phyloP scores from a whole-genome alignment of 2,329 filamentous ascomycete species.

The Trichoderma hamatum region DNA sequence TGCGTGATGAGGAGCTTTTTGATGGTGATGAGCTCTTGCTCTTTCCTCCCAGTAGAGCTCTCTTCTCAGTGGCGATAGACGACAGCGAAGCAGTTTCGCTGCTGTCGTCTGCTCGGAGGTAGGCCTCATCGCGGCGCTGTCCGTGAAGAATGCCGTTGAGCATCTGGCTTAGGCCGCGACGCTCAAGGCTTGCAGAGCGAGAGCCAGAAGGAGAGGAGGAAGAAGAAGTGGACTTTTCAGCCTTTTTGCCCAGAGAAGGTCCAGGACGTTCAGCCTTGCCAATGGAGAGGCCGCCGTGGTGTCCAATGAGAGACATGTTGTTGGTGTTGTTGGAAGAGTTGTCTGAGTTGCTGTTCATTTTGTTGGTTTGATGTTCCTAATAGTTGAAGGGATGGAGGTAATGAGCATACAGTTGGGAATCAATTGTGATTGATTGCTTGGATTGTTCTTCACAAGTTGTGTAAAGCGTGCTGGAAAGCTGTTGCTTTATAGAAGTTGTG shows the following conservation, averaged over 20 bases:
- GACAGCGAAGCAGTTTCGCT: slow-evolving; percentile 23
- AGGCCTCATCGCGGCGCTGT: slow-evolving; percentile 15
- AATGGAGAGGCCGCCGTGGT: slow-evolving; percentile 18
- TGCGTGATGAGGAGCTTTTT: neutral
- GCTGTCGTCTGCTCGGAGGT: neutral
- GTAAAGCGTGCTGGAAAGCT: neutral
- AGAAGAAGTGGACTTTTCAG: neutral
- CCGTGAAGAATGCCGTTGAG: slow-evolving; percentile 17
- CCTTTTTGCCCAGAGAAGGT: slow-evolving; percentile 8
- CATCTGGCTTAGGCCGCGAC: neutral
- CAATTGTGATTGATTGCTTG: neutral
- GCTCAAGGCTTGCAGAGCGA: neutral
- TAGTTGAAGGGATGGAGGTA: neutral
- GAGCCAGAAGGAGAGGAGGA: slow-evolving; percentile 19
- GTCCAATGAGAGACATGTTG: slow-evolving; percentile 26
- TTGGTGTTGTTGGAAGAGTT: neutral
- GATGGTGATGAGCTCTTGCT: neutral
- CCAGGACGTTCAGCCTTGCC: slow-evolving; percentile 24
- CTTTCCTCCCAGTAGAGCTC: slow-evolving; percentile 13
- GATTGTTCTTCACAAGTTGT: neutral
- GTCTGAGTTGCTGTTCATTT: neutral
- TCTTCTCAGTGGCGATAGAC: slow-evolving; percentile 22
- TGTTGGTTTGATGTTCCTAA: neutral
- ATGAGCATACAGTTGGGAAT: slow-evolving; percentile 2
- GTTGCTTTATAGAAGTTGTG: neutral